Conservation (phyloP, 345 rosid species). For the Erysimum cheiranthoides region DNA sequence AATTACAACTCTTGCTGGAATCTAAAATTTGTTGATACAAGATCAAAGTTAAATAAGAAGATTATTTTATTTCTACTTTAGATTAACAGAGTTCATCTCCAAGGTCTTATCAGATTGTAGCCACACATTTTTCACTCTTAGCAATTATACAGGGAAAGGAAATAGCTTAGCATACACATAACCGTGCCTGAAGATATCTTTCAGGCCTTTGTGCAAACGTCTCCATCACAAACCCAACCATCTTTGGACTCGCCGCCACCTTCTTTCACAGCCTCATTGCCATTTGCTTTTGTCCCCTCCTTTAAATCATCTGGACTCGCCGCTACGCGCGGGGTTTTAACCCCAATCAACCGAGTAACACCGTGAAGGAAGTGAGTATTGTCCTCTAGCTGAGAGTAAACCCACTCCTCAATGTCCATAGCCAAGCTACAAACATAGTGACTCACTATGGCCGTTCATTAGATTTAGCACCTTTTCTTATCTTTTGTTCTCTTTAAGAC, state of each 20-base stretch:
- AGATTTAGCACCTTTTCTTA: no score
- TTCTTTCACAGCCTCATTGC: conserved; percentile 23
- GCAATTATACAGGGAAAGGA: background rate
- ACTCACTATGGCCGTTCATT: no score
- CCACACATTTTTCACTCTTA: conserved; percentile 21
- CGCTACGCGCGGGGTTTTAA: no score
- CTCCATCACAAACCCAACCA: conserved; percentile 69
- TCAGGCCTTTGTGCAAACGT: conserved; percentile 55
- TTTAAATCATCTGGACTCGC: no score
- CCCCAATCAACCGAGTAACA: no score
- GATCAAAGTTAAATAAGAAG: conserved; percentile 7
- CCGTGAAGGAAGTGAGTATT: no score
- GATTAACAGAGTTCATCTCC: conserved; percentile 16
- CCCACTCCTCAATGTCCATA: no score
- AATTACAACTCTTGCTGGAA: conserved; percentile 20
- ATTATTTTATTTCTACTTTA: background rate
- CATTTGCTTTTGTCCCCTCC: conserved; percentile 16
- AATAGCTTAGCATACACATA: conserved; percentile 25
- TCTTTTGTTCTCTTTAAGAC: no score
- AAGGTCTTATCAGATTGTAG: conserved; percentile 9
- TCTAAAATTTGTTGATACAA: conserved; percentile 13
- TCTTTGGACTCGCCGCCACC: conserved; percentile 43
- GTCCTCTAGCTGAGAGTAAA: no score
- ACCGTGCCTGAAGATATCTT: conserved; percentile 22
- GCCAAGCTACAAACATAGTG: no score